These are phyloP conservation scores for Cercospora citrullina DNA, from an alignment of 2,329 filamentous ascomycete genomes.

Conservation along the genomic window DNA sequence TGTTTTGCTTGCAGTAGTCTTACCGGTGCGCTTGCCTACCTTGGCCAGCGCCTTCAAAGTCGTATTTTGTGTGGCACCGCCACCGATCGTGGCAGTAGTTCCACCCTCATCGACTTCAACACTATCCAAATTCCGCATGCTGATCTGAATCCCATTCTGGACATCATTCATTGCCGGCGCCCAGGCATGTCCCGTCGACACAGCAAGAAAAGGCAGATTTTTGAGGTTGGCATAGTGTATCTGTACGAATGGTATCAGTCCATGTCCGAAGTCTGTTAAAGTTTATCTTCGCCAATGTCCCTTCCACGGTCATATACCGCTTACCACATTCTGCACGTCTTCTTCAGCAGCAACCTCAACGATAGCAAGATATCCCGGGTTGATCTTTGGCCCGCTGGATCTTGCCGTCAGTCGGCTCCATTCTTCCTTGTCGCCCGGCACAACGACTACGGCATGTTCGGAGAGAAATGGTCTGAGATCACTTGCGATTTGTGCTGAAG, in stretches of 20 bases:
- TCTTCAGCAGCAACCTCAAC: background rate
- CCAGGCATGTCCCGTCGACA: conserved; percentile 6
- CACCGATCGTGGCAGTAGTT: background rate
- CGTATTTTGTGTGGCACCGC: background rate
- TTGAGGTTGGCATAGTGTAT: conserved; percentile 1
- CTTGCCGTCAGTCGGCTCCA: background rate
- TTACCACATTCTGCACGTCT: conserved; percentile 1
- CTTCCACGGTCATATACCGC: no score
- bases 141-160: conserved; percentile 8
- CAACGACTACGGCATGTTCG: background rate
- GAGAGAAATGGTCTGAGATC: background rate
- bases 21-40: background rate
- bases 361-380: background rate
- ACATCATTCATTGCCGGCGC: background rate
- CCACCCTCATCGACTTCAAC: background rate
- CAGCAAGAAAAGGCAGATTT: background rate
- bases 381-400: conserved; percentile 2
- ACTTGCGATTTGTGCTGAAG: background rate
- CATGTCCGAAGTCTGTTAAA: no score
- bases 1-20: background rate
- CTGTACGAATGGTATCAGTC: background rate
- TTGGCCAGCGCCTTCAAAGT: background rate
- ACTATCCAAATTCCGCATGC: conserved; percentile 1
- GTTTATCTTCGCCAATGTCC: no score
- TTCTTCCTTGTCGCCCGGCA: background rate